Evolutionary conservation across 257 asterid genomes (phyloP), one percentile per base, ranked within the genome.

Genomic region (Vinca minor): DNA sequence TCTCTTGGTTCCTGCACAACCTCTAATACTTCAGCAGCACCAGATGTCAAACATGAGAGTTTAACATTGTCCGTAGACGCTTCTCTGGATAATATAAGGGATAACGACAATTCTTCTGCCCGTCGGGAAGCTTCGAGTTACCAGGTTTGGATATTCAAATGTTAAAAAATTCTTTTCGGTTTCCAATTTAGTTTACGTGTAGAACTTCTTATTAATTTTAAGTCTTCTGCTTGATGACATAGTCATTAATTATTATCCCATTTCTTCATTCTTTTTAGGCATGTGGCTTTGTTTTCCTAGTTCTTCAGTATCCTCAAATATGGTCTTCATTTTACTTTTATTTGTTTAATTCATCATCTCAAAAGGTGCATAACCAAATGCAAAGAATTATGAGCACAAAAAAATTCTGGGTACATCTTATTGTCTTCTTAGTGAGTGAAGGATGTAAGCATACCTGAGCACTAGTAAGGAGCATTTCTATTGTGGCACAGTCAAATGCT

Each of bases 131-230:
- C 64, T 60, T 58, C 64, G 65, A 26, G 42, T 69, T 64, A 65
- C 41, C 90, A 82, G 96, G 97, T 87, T 73, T 49, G 81, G 71
- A 26, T 26, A 32, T 69, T 38, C 26, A 49, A 46, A 34, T 34
- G 34, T 53, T 23, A 32, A 15, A 48, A 35, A 39, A 6, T n/a
- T 49, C 11, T 62, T 59, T 28, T 36, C 58, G 12, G 21, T 35
- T 46, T 39, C 1, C 28, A 14, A 39, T 18, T 46, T 20, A n/a
- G 1, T 48, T 54, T 28, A 18, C 20, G 3, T 18, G 10, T 8
- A 29, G 21, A 13, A 55, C 25, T 28, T 28, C 34, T 55, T 29
- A 5, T 29, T 46, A 31, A 28, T 39, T 20, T 3, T 44, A 38
- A 0, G 25, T 35, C 8, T 0, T 35, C 4, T 12, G 63, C 34